phyloP scores from a whole-genome alignment of 805 yeast genomes.

The Suhomyces prunicola region DNA sequence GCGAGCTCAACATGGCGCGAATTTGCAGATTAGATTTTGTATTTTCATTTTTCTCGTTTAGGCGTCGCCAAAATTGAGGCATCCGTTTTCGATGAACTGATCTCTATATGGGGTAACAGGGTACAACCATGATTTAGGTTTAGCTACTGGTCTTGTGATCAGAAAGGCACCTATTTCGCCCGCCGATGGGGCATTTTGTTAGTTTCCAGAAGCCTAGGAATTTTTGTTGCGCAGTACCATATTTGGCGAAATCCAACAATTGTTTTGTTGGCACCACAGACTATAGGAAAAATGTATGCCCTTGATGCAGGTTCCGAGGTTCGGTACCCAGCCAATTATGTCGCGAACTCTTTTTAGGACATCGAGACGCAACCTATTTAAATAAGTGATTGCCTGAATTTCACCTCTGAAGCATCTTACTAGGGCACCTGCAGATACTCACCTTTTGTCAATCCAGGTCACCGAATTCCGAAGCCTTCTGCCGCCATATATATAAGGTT shows the following conservation, averaged over 20 bases:
- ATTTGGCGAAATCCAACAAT: background rate
- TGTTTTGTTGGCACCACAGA: background rate
- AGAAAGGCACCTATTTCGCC: background rate
- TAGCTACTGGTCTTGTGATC: background rate
- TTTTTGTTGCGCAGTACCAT: background rate
- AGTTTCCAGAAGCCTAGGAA: background rate
- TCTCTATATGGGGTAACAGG: background rate
- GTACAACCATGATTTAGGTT: background rate
- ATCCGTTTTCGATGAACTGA: background rate
- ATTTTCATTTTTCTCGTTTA: background rate
- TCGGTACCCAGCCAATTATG: background rate
- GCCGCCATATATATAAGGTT: conserved; percentile 1
- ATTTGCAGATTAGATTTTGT: background rate
- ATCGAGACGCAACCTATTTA: background rate
- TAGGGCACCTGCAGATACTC: background rate
- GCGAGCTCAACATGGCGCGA: background rate
- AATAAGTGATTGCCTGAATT: background rate
- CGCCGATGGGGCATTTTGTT: no score
- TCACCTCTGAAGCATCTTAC: background rate
- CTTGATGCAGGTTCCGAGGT: background rate
- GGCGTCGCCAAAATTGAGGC: background rate
- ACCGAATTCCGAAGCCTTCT: background rate
- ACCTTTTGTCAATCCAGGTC: background rate
- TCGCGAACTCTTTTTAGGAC: background rate
- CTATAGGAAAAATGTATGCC: background rate